Conservation (phyloP, 176 grass and related monocot genomes). For the Saccharum spontaneum region DNA sequence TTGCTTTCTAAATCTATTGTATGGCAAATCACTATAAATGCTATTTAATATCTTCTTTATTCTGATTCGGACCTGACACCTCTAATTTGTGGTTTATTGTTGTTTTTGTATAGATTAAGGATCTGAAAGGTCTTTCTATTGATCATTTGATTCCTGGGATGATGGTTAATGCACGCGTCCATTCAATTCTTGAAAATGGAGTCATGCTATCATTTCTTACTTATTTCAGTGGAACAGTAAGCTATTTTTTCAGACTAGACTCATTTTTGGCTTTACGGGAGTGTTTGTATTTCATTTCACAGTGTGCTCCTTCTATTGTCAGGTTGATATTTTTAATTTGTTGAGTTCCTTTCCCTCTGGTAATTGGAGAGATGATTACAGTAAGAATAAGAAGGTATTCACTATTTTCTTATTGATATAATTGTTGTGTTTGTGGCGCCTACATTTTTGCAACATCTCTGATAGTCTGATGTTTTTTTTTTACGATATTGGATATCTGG, state of each 20-base stretch:
- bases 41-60: background rate
- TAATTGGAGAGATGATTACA: conserved; percentile 88
- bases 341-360: conserved; percentile 51
- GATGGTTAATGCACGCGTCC: conserved; percentile 88
- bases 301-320: conserved; percentile 20
- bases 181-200: conserved; percentile 86
- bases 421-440: background rate
- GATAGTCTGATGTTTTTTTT: background rate
- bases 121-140: conserved; percentile 91
- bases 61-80: conserved; percentile 7
- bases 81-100: conserved; percentile 27
- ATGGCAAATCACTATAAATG: conserved; percentile 28
- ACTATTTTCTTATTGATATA: conserved; percentile 23
- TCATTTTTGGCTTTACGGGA: conserved; percentile 33
- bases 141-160: conserved; percentile 96
- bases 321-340: conserved; percentile 92
- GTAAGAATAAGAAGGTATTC: conserved; percentile 79
- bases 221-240: conserved; percentile 97
- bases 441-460: background rate
- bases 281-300: conserved; percentile 20
- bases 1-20: conserved; percentile 80
- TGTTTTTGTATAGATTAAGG: conserved; percentile 65
- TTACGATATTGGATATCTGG: background rate
- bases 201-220: conserved; percentile 94
- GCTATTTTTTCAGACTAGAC: background rate